phyloP scores from a whole-genome alignment of 2,329 filamentous ascomycete genomes.

The Colletotrichum camelliae region DNA sequence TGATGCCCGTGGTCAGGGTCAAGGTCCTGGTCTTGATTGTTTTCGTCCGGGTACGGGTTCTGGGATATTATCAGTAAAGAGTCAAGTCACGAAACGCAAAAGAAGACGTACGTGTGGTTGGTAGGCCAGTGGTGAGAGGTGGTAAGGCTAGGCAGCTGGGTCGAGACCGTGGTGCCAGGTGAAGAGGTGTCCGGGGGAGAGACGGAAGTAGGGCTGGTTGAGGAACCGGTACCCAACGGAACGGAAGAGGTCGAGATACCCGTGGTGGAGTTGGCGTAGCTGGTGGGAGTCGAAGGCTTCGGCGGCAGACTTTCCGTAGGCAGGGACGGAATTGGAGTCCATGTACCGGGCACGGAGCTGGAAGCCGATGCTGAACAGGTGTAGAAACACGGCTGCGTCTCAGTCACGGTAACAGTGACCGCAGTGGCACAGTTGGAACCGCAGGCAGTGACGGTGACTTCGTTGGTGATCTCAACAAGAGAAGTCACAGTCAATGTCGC shows the following conservation, averaged over 20 bases:
- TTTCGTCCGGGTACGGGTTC: background rate
- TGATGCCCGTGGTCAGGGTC: background rate
- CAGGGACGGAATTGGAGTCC: background rate
- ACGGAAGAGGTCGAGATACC: background rate
- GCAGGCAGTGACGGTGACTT: constrained; percentile 13
- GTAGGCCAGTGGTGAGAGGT: background rate
- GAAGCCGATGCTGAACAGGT: background rate
- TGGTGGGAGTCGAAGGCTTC: background rate
- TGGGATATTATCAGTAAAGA: background rate
- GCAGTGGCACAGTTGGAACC: constrained; percentile 14
- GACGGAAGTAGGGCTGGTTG: background rate
- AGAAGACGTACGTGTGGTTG: constrained; percentile 1
- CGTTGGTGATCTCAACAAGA: background rate
- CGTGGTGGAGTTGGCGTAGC: background rate
- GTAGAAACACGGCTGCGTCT: constrained; percentile 31
- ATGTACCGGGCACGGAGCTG: background rate
- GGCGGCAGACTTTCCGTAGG: background rate
- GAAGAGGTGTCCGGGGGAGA: background rate
- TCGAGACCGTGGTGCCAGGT: background rate
- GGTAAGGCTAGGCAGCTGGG: constrained; percentile 6
- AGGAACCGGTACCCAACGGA: background rate
- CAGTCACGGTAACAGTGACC: constrained; percentile 35
- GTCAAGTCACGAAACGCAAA: background rate
- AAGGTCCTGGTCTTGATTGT: background rate
- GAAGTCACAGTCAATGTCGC: constrained; percentile 16